phyloP scores from a whole-genome alignment of 306 rosid species.

The Adenanthera pavonina region DNA sequence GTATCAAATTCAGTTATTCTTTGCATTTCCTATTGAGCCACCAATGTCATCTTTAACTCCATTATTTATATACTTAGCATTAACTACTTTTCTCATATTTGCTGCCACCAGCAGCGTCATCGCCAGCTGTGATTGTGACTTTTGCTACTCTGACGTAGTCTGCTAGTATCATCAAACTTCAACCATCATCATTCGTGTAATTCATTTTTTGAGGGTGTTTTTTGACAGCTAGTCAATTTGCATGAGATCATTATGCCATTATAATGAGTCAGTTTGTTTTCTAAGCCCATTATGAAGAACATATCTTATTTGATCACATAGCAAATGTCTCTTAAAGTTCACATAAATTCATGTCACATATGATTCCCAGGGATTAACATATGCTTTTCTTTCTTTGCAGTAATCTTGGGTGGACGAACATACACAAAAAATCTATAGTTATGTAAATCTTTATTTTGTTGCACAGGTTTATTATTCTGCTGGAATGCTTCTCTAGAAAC shows the following conservation, averaged over 20 bases:
- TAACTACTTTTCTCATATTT: background rate
- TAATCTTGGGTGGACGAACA: slow-evolving; percentile 84
- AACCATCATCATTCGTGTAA: background rate
- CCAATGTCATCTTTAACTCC: background rate
- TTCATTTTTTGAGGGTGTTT: slow-evolving; percentile 8
- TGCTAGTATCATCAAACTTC: background rate
- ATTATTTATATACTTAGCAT: background rate
- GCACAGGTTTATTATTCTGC: slow-evolving; percentile 66
- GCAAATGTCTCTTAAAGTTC: background rate
- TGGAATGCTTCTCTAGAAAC: slow-evolving; percentile 6
- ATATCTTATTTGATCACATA: background rate
- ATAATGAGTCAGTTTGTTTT: slow-evolving; percentile 31
- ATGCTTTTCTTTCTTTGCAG: slow-evolving; percentile 62
- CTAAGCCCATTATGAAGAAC: no score
- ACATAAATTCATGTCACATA: background rate
- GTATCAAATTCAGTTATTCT: background rate
- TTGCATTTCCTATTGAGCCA: background rate
- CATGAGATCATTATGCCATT: background rate
- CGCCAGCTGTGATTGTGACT: background rate
- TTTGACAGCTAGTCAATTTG: background rate
- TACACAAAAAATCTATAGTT: slow-evolving; percentile 66
- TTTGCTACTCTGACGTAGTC: background rate
- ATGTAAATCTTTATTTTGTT: slow-evolving; percentile 86
- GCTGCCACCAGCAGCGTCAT: background rate
- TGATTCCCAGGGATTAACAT: slow-evolving; percentile 33